A percentile compares a stretch with the other conserved stretches of the same genome.
These are phyloP conservation scores for Populus pruinosa DNA, from an alignment of 345 rosid genomes.

Conservation along the genomic window DNA sequence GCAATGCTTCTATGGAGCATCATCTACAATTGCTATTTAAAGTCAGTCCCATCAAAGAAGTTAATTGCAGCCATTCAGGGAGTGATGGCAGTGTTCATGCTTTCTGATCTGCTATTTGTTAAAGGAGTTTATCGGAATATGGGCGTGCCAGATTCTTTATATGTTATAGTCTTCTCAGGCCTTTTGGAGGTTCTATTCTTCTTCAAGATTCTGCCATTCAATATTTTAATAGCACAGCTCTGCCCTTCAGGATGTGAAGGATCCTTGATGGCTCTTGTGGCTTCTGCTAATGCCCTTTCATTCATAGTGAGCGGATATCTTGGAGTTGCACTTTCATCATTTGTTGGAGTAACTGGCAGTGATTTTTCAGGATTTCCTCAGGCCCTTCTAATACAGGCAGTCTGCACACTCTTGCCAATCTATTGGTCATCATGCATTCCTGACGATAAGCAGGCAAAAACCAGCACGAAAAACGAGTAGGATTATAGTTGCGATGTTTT, in stretches of 20 bases:
- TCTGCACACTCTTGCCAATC: slow-evolving; percentile 54
- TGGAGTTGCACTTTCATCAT: slow-evolving; percentile 71
- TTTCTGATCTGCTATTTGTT: slow-evolving; percentile 70
- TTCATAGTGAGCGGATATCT: slow-evolving; percentile 71
- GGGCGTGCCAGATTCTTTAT: slow-evolving; percentile 60
- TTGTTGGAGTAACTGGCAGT: slow-evolving; percentile 52
- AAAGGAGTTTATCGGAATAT: slow-evolving; percentile 53
- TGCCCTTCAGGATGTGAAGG: slow-evolving; percentile 93
- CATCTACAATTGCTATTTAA: slow-evolving; percentile 51
- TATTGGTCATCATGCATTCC: slow-evolving; percentile 57
- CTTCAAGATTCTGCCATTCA: slow-evolving; percentile 78
- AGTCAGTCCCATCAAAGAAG: slow-evolving; percentile 58
- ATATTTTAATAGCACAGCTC: slow-evolving; percentile 56
- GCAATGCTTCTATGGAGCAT: slow-evolving; percentile 80
- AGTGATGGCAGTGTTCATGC: slow-evolving; percentile 55
- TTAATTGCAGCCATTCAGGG: slow-evolving; percentile 61
- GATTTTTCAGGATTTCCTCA: slow-evolving; percentile 60
- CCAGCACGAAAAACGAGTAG: slow-evolving; percentile 35
- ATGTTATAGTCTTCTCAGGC: slow-evolving; percentile 63
- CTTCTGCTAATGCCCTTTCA: slow-evolving; percentile 70
- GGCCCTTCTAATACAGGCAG: slow-evolving; percentile 62
- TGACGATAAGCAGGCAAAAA: slow-evolving; percentile 35
- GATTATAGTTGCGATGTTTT: not conserved
- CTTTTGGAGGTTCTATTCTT: slow-evolving; percentile 64
- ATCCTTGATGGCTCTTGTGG: slow-evolving; percentile 75